Conservation (phyloP, 2,329 filamentous ascomycete species). For the Mycosphaerella arachidis region DNA sequence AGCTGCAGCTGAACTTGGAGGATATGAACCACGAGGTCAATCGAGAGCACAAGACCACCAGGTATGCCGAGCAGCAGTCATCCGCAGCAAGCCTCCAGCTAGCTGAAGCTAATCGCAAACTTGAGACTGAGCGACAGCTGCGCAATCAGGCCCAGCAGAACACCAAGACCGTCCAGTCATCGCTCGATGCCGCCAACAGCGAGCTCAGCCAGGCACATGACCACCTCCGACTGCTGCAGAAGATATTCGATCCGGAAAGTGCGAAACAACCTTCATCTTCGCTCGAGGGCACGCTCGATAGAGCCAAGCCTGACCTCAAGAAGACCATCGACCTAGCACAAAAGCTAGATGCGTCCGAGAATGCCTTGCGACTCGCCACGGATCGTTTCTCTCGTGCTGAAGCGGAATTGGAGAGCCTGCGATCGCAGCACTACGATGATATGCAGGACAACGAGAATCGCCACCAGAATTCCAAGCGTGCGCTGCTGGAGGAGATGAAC, state of each 20-base stretch:
- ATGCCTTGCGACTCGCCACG: conserved; percentile 76
- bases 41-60: conserved; percentile 80
- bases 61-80: conserved; percentile 83
- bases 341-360: conserved; percentile 82
- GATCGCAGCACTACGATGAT: conserved; percentile 68
- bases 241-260: conserved; percentile 73
- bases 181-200: conserved; percentile 72
- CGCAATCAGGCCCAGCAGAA: conserved; percentile 81
- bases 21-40: conserved; percentile 90
- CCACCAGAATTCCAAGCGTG: conserved; percentile 62
- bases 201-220: conserved; percentile 76
- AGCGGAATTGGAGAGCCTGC: conserved; percentile 71
- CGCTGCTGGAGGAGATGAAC: conserved; percentile 81
- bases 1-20: conserved; percentile 79
- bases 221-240: conserved; percentile 77
- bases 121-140: conserved; percentile 85
- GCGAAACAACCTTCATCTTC: conserved; percentile 41
- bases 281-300: conserved; percentile 53
- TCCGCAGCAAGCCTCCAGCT: conserved; percentile 77
- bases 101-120: conserved; percentile 79
- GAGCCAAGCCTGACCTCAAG: conserved; percentile 63
- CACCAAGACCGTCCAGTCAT: conserved; percentile 71
- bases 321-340: conserved; percentile 71
- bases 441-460: conserved; percentile 60
- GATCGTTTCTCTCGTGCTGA: conserved; percentile 80